phyloP scores from a whole-genome alignment of 2,329 filamentous ascomycete genomes.

The Bipolaris oryzae region DNA sequence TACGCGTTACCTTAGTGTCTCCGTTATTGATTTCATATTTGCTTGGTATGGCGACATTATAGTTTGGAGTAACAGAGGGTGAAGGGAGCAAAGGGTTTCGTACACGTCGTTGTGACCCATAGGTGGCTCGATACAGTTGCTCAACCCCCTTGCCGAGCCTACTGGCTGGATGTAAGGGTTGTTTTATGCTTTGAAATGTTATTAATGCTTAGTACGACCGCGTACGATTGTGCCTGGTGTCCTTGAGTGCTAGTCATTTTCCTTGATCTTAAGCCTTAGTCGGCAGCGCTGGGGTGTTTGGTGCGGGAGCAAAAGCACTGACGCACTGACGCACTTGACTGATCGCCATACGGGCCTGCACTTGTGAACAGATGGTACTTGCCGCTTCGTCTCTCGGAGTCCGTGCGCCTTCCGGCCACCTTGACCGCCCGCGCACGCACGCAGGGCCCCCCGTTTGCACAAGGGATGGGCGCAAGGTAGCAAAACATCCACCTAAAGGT shows the following conservation, averaged over 20 bases:
- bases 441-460: background rate
- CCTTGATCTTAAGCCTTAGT: background rate
- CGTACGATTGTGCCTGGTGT: conserved; percentile 7
- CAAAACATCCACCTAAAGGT: background rate
- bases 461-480: background rate
- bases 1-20: conserved; percentile 29
- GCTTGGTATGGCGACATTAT: conserved; percentile 6
- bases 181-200: conserved; percentile 17
- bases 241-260: conserved; percentile 6
- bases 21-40: conserved; percentile 8
- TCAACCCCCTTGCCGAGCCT: conserved; percentile 15
- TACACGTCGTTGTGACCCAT: conserved; percentile 22
- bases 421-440: background rate
- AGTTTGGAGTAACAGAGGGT: conserved; percentile 16
- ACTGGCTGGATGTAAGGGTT: conserved; percentile 14
- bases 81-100: conserved; percentile 25
- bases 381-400: conserved; percentile 11
- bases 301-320: conserved; percentile 9
- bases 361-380: conserved; percentile 24
- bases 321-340: background rate
- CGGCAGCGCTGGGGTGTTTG: background rate
- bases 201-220: conserved; percentile 15
- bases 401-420: background rate
- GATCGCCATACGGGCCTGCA: conserved; percentile 16
- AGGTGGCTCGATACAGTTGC: conserved; percentile 26